Base-by-base conservation (phyloP, 768 basidiomycete genomes). In the Pleurotus ostreatus region DNA sequence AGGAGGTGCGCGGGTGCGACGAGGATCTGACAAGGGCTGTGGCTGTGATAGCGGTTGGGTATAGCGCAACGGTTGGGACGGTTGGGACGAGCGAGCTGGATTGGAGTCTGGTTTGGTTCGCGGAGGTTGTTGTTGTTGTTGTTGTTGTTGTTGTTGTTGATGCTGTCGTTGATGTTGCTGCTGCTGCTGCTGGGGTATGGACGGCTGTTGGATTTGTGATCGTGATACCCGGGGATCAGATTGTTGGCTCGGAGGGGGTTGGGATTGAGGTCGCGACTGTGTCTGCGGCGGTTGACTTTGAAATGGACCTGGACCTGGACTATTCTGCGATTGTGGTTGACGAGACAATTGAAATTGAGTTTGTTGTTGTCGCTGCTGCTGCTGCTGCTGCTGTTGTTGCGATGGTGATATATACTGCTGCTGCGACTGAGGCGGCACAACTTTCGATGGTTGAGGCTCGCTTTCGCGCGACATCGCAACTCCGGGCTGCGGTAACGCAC, bases 1-100 rank as follows among this genome's bases (percentile, higher is more conserved):
- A 58, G 16, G 62, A 52, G 30, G 57, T 63, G n/a, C 46, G 49
- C 9, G 63, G 53, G 9, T 58, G 62, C 7, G 63, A 64, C 6
- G 65, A 56, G 1, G 55, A 56, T 49, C 65, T 44, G 51, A 38
- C 51, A 40, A 39, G 15, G 57, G 44, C 40, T 51, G 58, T 18
- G 39, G 4, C 18, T 37, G 30, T 30, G 39, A 23, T 9, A 40
- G 25, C 22, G 52, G 41, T 16, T 40, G 38, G 16, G 52, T 15
- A 7, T 12, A 15, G 13, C 18, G 18, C 23, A 40, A 39, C 20
- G 38, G 25, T 37, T 52, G 49, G 15, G 47, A 23, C n/a, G 30
- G 22, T 20, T 34, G 47, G 15, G 47, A 23, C 6, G n/a, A 9
- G 23, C 22, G 47, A n/a, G 15, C 16, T 23, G 47, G n/a, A 16